Percentiles rank a stretch among this genome's conserved stretches.
Evolutionary conservation across 371 early-diverging fungal genomes (phyloP).

Genomic region (Apophysomyces sp.): DNA sequence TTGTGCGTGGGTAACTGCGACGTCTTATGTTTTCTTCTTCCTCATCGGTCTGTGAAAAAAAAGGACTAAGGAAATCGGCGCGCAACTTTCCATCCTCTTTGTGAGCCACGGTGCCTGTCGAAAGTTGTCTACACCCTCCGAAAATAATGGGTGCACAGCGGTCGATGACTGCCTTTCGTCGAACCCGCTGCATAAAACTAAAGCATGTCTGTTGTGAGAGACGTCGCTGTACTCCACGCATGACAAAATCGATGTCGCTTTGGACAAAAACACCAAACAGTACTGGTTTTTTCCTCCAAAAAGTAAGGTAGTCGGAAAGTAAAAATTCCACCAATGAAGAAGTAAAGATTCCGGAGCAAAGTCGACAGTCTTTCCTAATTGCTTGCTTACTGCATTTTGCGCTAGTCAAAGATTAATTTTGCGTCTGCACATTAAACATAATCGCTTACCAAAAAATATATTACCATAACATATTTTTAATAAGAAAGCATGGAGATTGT

Average conservation of each 20-base stretch:
- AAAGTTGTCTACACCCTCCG: neutral
- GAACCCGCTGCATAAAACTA: neutral
- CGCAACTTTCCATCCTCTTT: neutral
- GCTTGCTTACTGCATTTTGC: no score
- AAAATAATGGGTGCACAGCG: neutral
- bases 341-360: no score
- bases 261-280: neutral
- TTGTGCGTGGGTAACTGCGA: constrained; percentile 36
- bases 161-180: neutral
- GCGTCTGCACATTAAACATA: no score
- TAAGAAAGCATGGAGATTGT: no score
- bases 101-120: neutral
- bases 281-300: no score
- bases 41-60: constrained; percentile 35
- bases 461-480: no score
- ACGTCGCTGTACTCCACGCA: constrained; percentile 1
- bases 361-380: no score
- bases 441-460: no score
- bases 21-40: constrained; percentile 24
- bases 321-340: neutral
- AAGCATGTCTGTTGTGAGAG: neutral
- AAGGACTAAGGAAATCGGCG: constrained; percentile 6
- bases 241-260: neutral
- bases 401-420: no score
- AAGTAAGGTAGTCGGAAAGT: neutral